Evolutionary conservation across 148 eudicot species (phyloP).

Genomic region (Bassia scoparia): DNA sequence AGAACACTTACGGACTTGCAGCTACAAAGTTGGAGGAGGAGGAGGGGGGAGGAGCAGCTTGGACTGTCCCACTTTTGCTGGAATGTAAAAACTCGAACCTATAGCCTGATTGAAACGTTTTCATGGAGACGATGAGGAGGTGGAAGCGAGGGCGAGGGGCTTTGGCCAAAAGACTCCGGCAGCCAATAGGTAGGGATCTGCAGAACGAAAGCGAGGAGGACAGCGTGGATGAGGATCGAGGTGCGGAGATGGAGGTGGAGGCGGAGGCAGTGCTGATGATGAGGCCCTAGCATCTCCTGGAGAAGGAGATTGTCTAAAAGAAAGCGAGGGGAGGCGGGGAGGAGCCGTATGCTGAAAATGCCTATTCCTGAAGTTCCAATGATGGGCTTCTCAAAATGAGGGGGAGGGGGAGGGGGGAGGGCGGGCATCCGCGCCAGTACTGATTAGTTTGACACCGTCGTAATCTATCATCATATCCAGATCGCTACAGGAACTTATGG

Average conservation of each 20-base stretch:
- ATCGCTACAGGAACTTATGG: no score
- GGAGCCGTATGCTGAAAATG: no score
- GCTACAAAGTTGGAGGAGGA: conserved; percentile 25
- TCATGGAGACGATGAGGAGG: conserved; percentile 22
- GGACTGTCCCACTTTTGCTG: conserved; percentile 6
- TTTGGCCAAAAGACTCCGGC: conserved; percentile 10
- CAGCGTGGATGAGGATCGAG: no score
- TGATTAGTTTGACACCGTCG: no score
- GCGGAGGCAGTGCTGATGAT: conserved; percentile 4
- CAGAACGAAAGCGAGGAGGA: no score
- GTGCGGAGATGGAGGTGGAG: conserved; percentile 30
- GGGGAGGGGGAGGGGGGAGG: conserved; percentile 19
- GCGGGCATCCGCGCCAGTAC: no score
- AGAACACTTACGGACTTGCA: conserved; percentile 16
- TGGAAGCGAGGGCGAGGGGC: conserved; percentile 34
- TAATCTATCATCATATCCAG: no score
- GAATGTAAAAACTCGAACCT: conserved; percentile 3
- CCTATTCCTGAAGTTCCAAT: no score
- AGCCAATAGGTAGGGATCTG: conserved; percentile 16
- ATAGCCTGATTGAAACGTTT: conserved; percentile 5
- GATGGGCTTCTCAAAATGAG: no score
- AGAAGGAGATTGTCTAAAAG: background rate
- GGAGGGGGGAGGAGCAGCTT: conserved; percentile 34
- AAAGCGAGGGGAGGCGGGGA: conserved; percentile 21
- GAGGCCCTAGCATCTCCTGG: background rate